These are phyloP conservation scores for Colletotrichum theobromicola DNA, from an alignment of 2,329 filamentous ascomycete genomes.

Conservation along the genomic window DNA sequence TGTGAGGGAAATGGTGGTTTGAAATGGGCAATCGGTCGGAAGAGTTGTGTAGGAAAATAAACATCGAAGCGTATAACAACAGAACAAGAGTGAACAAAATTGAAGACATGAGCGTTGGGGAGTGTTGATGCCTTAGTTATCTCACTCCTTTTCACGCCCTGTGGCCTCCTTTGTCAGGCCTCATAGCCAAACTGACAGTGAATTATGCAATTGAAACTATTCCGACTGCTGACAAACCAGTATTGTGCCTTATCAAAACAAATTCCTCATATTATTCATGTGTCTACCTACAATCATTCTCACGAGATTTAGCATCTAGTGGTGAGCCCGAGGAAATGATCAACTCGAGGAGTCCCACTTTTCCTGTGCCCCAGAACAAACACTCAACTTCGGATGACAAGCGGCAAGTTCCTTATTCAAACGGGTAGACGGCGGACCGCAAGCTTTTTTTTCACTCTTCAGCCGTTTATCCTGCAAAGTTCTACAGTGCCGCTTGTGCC, in stretches of 20 bases:
- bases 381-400: not conserved
- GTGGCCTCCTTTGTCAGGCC: not conserved
- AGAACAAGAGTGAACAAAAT: not conserved
- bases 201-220: not conserved
- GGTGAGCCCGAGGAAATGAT: not conserved
- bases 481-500: not conserved
- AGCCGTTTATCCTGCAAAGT: not conserved
- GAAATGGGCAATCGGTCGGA: not conserved
- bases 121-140: not conserved
- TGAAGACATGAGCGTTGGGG: not conserved
- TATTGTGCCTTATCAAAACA: not conserved
- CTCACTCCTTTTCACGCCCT: not conserved
- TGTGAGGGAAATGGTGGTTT: not conserved
- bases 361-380: not conserved
- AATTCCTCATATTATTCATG: not conserved
- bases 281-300: not conserved
- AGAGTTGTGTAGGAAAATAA: not conserved
- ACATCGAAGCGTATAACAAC: rapidly evolving
- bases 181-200: not conserved
- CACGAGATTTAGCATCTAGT: not conserved
- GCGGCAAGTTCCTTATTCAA: not conserved
- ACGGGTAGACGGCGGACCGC: not conserved
- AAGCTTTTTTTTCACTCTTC: not conserved
- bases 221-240: not conserved
- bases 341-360: not conserved